Evolutionary conservation across 2,329 filamentous ascomycete genomes (phyloP), one percentile per base, ranked within the genome.

Genomic region (Trichophyton verrucosum): DNA sequence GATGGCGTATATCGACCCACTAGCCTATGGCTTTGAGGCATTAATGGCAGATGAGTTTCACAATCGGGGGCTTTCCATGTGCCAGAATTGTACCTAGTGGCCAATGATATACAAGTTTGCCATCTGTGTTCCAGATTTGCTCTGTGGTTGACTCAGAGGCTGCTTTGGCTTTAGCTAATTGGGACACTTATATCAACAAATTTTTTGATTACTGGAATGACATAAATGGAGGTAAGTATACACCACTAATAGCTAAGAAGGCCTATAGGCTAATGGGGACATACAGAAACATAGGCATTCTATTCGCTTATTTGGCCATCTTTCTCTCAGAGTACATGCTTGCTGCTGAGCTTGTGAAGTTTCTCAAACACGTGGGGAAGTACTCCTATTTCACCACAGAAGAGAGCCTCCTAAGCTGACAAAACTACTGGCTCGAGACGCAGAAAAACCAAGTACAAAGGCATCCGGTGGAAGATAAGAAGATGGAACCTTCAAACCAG

Each of bases 31-130:
- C 0, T 95, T 95, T 68, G 90, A 95, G 71, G 78, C 84, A 0
- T 79, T 94, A 27, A 86, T 91, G 80, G 81, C 88, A 64, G 95
- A 95, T 72, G 91, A 96, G 72, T 95, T 95, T 67, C 73, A 84
- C 66, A 75, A 77, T 62, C 82, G 86, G 15, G 15, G 62, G 82
- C 0, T 94, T 86, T 69, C 46, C 59, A 1, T 84, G 80, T 65
- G 68, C 67, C 0, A 62, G 63, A 2, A 77, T 74, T 42, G 70
- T 83, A 11, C 79, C 81, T 0, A 56, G 49, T 3, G 74, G 75
- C 15, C 60, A 64, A 3, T 65, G 65, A 0, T 82, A 81, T 63
- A 66, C 70, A 0, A 66, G 66, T 46, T 61, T 74, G 2, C 33
- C 65, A 1, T 36, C 63, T 46, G 58, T 53, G 4, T 64, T 82